Base-by-base conservation (phyloP, 192 early-diverging fungal species). In the Powellomyces hirtus region DNA sequence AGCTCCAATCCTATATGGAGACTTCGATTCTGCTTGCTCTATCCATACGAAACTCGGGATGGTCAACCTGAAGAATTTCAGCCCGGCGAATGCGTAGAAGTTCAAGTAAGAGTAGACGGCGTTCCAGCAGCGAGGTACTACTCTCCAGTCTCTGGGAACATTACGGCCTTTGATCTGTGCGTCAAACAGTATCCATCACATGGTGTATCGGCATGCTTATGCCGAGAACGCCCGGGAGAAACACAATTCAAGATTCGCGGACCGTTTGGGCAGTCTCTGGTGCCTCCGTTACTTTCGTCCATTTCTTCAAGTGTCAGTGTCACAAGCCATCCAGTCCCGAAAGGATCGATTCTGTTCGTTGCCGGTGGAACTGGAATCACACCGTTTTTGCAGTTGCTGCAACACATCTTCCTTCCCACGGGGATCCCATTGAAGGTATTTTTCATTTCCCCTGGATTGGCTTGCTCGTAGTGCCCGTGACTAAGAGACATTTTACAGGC, bases 231-330 rank as follows among this genome's bases (percentile, higher is more conserved):
- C 11, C 63, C 70, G 24, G 79, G 76, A 1, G 79, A 80, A 38
- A 13, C 68, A 0, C 79, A 80, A 46, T 66, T 75, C 66, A 78
- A 77, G 68, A 71, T 80, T 46, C 70, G 79, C 20, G 79, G 79
- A 27, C 76, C 79, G 35, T 74, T 80, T 65, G 79, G 79, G 22
- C 29, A 57, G 4, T 57, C 72, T 3, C 33, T 77, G 5, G 60
- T 77, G 11, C 11, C 53, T 10, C 79, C 79, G 0, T 35, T 59
- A 14, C 38, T 60, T 34, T 10, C 40, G 40, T 13, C n/a, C 11
- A 42, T 42, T 18, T 31, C 10, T 29, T 16, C 53, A 14, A 8
- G 4, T 29, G 29, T 16, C 26, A 16, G 53, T 16, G 53, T 6
- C 53, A 56, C 6, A 22, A 6, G 53, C 40, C 50, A 2, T 45